These are phyloP conservation scores for Tetradesmus lagerheimii DNA, from an alignment of 139 green algal species.

Conservation along the genomic window DNA sequence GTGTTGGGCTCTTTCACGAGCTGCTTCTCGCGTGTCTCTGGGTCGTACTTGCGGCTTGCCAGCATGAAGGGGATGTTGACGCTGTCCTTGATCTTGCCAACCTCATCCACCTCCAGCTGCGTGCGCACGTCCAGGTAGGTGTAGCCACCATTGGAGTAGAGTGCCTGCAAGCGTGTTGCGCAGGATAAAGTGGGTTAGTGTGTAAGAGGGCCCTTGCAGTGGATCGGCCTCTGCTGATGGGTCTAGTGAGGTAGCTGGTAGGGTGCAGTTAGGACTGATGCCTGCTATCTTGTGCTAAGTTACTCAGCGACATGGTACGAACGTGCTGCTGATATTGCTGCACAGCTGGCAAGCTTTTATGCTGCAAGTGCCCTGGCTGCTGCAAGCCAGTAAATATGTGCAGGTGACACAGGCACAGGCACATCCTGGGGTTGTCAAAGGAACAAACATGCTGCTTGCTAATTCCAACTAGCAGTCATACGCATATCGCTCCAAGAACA, in stretches of 20 bases:
- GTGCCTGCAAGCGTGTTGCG: not conserved
- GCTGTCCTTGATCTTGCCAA: slow-evolving; percentile 73
- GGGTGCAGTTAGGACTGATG: no score
- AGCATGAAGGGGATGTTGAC: slow-evolving; percentile 79
- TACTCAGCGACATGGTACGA: no score
- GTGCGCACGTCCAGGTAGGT: slow-evolving; percentile 86
- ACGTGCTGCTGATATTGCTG: not conserved
- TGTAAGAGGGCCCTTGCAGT: no score
- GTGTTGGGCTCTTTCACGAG: slow-evolving; percentile 65
- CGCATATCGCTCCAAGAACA: no score
- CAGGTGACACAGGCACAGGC: no score
- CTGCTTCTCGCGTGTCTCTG: slow-evolving; percentile 60
- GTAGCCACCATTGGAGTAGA: slow-evolving; percentile 76
- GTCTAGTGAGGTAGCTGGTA: no score
- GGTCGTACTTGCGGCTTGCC: slow-evolving; percentile 60
- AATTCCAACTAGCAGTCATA: no score
- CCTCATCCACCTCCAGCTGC: slow-evolving; percentile 74
- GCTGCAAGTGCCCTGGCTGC: not conserved
- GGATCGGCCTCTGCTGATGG: no score
- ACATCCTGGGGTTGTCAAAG: no score
- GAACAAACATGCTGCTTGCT: no score
- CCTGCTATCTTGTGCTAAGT: no score
- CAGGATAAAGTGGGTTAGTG: no score
- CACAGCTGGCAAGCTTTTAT: not conserved
- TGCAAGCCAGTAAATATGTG: not conserved